These are phyloP conservation scores for Macrolepiota fuliginosa DNA, from an alignment of 768 basidiomycete genomes.

Conservation along the genomic window DNA sequence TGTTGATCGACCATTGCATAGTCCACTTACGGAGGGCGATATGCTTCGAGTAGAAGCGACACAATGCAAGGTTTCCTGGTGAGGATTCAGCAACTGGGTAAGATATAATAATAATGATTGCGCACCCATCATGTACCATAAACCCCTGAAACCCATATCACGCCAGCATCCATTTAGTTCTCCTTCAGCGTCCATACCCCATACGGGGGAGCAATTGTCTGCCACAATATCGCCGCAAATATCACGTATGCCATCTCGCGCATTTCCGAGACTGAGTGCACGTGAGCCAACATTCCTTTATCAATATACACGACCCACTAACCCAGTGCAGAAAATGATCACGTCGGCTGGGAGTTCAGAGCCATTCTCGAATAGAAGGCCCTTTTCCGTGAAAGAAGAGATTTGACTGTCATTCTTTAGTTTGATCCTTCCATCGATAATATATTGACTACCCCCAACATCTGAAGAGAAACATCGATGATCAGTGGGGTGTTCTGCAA, in stretches of 20 bases:
- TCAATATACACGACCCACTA: conserved; percentile 2
- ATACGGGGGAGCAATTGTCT: conserved; percentile 47
- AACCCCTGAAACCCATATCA: conserved; percentile 46
- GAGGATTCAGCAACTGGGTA: background rate
- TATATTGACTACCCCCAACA: conserved; percentile 56
- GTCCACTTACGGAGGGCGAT: conserved; percentile 56
- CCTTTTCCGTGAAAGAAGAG: conserved; percentile 38
- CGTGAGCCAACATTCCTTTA: background rate
- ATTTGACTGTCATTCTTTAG: conserved; percentile 60
- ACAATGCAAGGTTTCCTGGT: conserved; percentile 44
- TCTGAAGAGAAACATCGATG: conserved; percentile 30
- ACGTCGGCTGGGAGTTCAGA: conserved; percentile 48
- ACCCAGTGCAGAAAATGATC: conserved; percentile 61
- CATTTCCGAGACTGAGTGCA: conserved; percentile 40
- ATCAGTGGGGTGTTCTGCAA: background rate
- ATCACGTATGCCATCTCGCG: conserved; percentile 33
- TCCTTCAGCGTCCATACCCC: conserved; percentile 67
- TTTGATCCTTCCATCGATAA: conserved; percentile 69
- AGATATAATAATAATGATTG: background rate
- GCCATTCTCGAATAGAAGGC: conserved; percentile 48
- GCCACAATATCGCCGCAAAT: conserved; percentile 48
- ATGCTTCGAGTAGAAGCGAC: conserved; percentile 60
- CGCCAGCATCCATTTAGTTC: conserved; percentile 52
- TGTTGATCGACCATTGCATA: background rate
- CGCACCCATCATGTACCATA: conserved; percentile 63